These are phyloP conservation scores for Arachnomyces sp. DNA, from an alignment of 2,329 filamentous ascomycete genomes.

Conservation along the genomic window DNA sequence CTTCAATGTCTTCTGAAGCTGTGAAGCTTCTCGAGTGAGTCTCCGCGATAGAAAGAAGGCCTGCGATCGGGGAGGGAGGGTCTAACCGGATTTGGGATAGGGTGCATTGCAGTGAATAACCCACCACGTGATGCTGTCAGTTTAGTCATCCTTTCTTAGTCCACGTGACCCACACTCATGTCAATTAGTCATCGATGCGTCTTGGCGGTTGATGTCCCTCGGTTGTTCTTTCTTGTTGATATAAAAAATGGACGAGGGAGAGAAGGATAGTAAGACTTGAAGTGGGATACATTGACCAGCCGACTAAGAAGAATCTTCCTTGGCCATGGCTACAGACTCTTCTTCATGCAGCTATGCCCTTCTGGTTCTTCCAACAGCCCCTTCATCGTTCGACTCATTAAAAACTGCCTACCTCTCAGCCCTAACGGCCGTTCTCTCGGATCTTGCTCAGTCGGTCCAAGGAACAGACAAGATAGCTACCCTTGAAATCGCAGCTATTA, in stretches of 20 bases:
- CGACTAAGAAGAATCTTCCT: too few relatives aligned
- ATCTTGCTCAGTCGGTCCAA: slow-evolving; percentile 33
- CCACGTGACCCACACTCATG: too few relatives aligned
- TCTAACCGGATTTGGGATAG: slow-evolving; percentile 11
- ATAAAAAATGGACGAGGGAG: too few relatives aligned
- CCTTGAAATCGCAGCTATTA: slow-evolving; percentile 55
- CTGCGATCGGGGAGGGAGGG: neutral
- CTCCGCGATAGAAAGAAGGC: neutral
- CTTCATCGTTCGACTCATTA: slow-evolving; percentile 44
- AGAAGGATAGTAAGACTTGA: too few relatives aligned
- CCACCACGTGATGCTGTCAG: too few relatives aligned
- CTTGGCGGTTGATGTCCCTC: too few relatives aligned
- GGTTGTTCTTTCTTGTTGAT: too few relatives aligned
- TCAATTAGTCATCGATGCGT: too few relatives aligned
- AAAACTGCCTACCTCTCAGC: slow-evolving; percentile 54
- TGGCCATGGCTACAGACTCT: neutral
- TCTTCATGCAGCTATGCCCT: slow-evolving; percentile 31
- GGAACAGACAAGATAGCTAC: slow-evolving; percentile 27
- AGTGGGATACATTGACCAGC: too few relatives aligned
- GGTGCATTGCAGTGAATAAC: slow-evolving; percentile 2
- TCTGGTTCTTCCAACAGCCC: slow-evolving; percentile 56
- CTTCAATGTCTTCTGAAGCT: slow-evolving; percentile 8
- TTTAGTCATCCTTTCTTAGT: too few relatives aligned
- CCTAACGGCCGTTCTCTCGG: slow-evolving; percentile 46
- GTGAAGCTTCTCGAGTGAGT: slow-evolving; percentile 15